Base-by-base conservation (phyloP, 2,329 filamentous ascomycete genomes). In the Helotiales sp. region DNA sequence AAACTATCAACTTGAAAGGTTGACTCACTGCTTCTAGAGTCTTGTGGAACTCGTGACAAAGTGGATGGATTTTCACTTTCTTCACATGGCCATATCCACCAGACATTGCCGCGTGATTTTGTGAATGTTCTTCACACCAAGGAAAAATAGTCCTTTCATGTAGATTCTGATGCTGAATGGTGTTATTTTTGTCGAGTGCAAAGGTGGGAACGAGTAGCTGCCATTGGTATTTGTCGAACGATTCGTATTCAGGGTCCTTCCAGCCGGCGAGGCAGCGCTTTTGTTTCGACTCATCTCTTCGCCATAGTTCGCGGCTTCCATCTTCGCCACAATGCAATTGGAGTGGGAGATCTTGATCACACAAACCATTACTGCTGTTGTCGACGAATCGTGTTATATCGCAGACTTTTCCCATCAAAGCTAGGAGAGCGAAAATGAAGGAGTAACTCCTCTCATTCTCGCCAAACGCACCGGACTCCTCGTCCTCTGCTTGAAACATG, bases 11-110 rank as follows among this genome's bases (percentile, higher is more conserved):
- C n/a, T 10, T 7, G 13, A 33, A 22, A 27, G 12, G 17, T 44
- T 30, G 19, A 33, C 48, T 46, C 52, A 57, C 55, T 15, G 3
- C 27, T 36, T 36, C 19, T 17, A 57, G 47, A 17, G 30, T 24
- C 19, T 52, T 40, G 17, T 42, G 34, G 19, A 52, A 57, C n/a
- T 36, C 34, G 38, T 59, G 56, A 55, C 40, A 36, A 15, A 25
- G 33, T 17, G 52, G 52, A 31, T 59, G 42, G 24, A 59, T 59
- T 22, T 48, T 46, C n/a, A 55, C 25, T 17, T 22, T 27, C 24
- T 33, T 50, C 27, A 59, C 57, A 19, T 7, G 8, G 36, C 27
- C 52, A 40, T 34, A 59, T 10, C 52, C 57, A 24, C 57, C 57
- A 5, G 42, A 46, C 42, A 46, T 46, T 17, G 22, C 22, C 42